These are phyloP conservation scores for Polyporus tsugae DNA, from an alignment of 1,284 basidiomycete genomes.

Conservation along the genomic window DNA sequence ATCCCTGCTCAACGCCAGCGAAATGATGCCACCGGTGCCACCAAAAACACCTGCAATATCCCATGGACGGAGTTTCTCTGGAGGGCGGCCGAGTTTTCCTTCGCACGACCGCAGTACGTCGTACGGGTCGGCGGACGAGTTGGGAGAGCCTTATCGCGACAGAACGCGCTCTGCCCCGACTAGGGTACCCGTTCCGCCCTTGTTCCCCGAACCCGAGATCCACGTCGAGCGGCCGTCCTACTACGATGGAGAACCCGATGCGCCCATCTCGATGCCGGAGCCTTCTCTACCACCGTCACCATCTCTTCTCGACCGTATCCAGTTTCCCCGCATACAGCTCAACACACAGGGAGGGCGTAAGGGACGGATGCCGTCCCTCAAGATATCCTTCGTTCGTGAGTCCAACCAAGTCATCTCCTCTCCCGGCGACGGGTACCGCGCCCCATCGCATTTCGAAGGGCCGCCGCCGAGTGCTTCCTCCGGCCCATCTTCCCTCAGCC, in stretches of 20 bases:
- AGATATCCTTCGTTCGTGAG: constrained; percentile 28
- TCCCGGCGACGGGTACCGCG: constrained; percentile 8
- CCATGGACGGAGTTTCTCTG: constrained; percentile 7
- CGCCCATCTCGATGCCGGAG: constrained; percentile 16
- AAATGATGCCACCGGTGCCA: constrained; percentile 17
- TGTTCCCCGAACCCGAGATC: constrained; percentile 18
- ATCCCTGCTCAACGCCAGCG: constrained; percentile 21
- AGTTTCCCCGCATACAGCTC: constrained; percentile 22
- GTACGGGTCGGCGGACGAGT: constrained; percentile 13
- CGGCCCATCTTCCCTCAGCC: constrained; percentile 21
- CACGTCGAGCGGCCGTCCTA: neutral
- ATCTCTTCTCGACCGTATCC: constrained; percentile 14
- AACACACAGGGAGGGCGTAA: constrained; percentile 10
- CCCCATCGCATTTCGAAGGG: constrained; percentile 1
- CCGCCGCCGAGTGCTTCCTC: constrained; percentile 21
- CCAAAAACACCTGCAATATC: constrained; percentile 21
- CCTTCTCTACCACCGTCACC: constrained; percentile 7
- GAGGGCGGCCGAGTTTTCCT: neutral
- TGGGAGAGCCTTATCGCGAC: constrained; percentile 17
- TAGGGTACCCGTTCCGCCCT: constrained; percentile 26
- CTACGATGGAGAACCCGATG: constrained; percentile 8
- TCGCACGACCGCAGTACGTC: constrained; percentile 6
- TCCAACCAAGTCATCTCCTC: constrained; percentile 27
- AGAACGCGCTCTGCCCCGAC: constrained; percentile 15
- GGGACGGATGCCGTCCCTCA: constrained; percentile 26